Evolutionary conservation across 495 filamentous ascomycete species (phyloP), one percentile per base, ranked within the genome.

Genomic region (Xylaria sp.): DNA sequence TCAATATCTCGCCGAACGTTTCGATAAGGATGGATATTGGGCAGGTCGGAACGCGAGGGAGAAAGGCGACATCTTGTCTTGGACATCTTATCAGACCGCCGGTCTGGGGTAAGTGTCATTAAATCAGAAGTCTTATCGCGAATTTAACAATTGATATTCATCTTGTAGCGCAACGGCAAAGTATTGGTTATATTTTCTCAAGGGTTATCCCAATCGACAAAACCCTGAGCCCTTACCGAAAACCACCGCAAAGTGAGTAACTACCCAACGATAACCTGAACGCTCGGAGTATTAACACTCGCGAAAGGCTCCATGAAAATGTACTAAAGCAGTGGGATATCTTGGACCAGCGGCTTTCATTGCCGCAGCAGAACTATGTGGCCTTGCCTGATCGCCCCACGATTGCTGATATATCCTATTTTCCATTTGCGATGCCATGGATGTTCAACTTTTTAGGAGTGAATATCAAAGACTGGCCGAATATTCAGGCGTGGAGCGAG

Each of bases 1-100:
- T 12, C 72, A 76, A 26, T 78, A 78, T 59, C 72, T 79, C 3
- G 75, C 77, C 17, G 73, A 75, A 1, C 48, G 69, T 11, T 77
- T 68, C 46, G 77, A 79, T 61, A 40, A 17, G 1, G 68, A 71
- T 4, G 65, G 75, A 7, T 4, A 5, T 12, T 77, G 77, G 77
- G 33, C 31, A 2, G 75, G 75, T 2, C 17, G 67, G n/a, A 75
- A 37, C 15, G 73, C 69, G 7, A 21, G 26, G 5, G 77, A 79
- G 61, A 67, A 62, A 43, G 52, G 19, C 40, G 48, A 29, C 17
- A 26, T 73, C 21, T 9, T 70, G 26, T 64, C 67, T n/a, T 73
- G 71, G 71, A 70, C 67, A n/a, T 68, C 59, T 6, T 70, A 70
- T 26, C 67, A 73, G 43, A 70, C 71, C 0, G 71, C 71, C n/a